Conservation (phyloP, 1,139 yeast species). For the Scheffersomyces segobiensis region DNA sequence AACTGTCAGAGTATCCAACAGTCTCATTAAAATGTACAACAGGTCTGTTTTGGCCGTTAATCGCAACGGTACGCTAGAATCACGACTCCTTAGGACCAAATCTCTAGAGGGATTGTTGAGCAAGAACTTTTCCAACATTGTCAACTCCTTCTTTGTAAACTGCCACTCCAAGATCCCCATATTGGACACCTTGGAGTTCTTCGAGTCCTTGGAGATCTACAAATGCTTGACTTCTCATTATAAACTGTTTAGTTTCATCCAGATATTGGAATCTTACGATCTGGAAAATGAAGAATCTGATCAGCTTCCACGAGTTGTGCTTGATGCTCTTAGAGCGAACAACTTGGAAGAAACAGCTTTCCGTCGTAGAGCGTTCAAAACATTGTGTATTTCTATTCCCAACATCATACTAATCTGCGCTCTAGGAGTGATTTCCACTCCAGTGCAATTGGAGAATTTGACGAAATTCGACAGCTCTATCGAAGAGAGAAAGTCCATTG, state of each 20-base stretch:
- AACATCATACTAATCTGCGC: conserved; percentile 33
- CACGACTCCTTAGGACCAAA: conserved; percentile 15
- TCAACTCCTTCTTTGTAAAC: conserved; percentile 36
- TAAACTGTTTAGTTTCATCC: conserved; percentile 21
- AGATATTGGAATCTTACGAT: conserved; percentile 22
- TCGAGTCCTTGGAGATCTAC: conserved; percentile 33
- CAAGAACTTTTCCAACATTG: conserved; percentile 18
- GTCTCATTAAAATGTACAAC: conserved; percentile 20
- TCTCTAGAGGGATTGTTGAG: conserved; percentile 22
- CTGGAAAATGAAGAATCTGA: conserved; percentile 7
- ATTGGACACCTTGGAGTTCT: conserved; percentile 29
- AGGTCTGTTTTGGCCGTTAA: conserved; percentile 7
- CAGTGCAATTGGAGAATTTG: conserved; percentile 36
- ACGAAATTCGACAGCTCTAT: conserved; percentile 26
- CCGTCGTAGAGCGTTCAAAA: conserved; percentile 22
- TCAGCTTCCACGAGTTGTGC: conserved; percentile 14
- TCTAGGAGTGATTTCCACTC: conserved; percentile 33
- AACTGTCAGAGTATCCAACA: conserved; percentile 11
- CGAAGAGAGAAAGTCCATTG: conserved; percentile 27
- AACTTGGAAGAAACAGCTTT: conserved; percentile 18
- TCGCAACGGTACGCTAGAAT: conserved; percentile 10
- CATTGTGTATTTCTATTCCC: conserved; percentile 29
- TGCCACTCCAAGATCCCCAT: conserved; percentile 39
- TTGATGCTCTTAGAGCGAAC: conserved; percentile 11
- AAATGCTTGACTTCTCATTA: conserved; percentile 21